Evolutionary conservation across 306 rosid genomes (phyloP).

Genomic region (Malus sylvestris): DNA sequence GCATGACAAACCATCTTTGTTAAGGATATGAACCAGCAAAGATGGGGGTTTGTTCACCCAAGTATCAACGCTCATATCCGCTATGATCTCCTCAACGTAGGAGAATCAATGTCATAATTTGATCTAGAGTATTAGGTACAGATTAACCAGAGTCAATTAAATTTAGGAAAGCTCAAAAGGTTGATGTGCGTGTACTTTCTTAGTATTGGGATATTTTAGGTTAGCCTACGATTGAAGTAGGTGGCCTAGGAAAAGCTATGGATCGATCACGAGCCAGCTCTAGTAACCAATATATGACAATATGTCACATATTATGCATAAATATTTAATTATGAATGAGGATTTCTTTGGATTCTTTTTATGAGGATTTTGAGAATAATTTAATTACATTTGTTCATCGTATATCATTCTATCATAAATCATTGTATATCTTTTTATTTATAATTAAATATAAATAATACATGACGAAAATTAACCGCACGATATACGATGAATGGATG

Average conservation of each 20-base stretch:
- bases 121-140: not conserved
- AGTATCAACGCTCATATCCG: no score
- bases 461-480: fast-evolving
- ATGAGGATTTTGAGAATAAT: fast-evolving
- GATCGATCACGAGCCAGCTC: not conserved
- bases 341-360: fast-evolving
- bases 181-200: not conserved
- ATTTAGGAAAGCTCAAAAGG: not conserved
- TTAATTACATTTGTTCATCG: fast-evolving
- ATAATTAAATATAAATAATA: no score
- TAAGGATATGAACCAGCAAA: no score
- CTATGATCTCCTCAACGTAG: no score
- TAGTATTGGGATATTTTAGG: not conserved
- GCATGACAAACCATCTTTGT: no score
- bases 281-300: not conserved
- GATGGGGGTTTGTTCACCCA: no score
- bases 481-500: fast-evolving
- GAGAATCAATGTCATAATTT: no score
- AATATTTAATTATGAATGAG: no score
- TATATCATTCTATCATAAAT: no score
- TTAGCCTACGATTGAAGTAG: not conserved
- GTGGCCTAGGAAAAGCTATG: not conserved
- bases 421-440: no score
- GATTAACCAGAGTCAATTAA: not conserved
- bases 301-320: not conserved